Conservation (phyloP, 2,329 filamentous ascomycete genomes). For the Sporothrix pseudoabietina region DNA sequence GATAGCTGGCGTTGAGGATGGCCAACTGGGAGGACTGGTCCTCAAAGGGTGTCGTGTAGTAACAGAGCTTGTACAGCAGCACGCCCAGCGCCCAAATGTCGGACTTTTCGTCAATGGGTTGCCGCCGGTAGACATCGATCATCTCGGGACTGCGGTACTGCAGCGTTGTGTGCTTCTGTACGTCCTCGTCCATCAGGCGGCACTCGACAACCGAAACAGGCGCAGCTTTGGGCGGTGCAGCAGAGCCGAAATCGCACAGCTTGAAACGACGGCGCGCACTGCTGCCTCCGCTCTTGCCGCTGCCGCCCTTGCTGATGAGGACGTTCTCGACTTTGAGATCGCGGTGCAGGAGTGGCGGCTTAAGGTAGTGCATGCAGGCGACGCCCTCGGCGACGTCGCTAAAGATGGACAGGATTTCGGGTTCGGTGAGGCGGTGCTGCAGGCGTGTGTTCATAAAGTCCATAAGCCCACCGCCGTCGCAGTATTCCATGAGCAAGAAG, state of each 20-base stretch:
- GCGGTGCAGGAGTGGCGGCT: constrained; percentile 85
- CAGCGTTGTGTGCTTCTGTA: constrained; percentile 94
- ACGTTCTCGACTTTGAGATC: constrained; percentile 99
- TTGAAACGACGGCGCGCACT: constrained; percentile 79
- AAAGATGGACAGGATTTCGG: constrained; percentile 96
- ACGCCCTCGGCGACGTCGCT: constrained; percentile 94
- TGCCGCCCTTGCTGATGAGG: constrained; percentile 66
- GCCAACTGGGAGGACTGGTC: constrained; percentile 90
- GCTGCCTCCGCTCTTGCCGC: constrained; percentile 39
- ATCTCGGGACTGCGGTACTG: constrained; percentile 98
- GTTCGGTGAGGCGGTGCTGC: constrained; percentile 94
- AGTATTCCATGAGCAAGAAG: constrained; percentile 97
- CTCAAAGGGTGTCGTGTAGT: constrained; percentile 98
- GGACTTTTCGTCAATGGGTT: constrained; percentile 96
- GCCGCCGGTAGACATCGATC: constrained; percentile 96
- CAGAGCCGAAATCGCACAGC: constrained; percentile 95
- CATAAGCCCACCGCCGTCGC: constrained; percentile 90
- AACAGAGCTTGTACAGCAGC: constrained; percentile 95
- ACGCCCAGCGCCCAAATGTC: constrained; percentile 98
- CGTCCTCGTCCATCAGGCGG: constrained; percentile 90
- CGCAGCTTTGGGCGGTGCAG: constrained; percentile 79
- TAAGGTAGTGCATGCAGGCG: constrained; percentile 98
- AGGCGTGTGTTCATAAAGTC: constrained; percentile 99
- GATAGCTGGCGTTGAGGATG: constrained; percentile 93
- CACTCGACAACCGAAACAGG: constrained; percentile 87